Conservation (phyloP, 1,139 yeast genomes). For the Geotrichum aggregatum region DNA sequence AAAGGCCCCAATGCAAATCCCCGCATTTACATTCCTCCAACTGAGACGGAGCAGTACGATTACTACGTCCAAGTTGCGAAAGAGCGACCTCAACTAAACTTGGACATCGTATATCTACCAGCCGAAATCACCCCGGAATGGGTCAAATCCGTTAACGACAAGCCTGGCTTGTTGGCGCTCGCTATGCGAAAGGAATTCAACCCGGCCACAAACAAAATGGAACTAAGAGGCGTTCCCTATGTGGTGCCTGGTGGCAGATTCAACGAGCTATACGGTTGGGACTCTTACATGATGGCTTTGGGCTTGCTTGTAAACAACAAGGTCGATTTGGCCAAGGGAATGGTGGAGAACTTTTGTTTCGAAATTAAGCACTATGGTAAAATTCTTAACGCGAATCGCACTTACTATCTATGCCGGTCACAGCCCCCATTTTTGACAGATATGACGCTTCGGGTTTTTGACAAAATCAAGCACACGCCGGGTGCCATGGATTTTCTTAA, state of each 20-base stretch:
- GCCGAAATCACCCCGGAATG: constrained; percentile 59
- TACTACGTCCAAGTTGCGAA: constrained; percentile 57
- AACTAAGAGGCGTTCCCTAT: constrained; percentile 70
- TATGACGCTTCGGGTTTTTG: constrained; percentile 72
- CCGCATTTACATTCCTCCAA: constrained; percentile 72
- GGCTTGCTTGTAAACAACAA: constrained; percentile 72
- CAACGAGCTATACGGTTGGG: constrained; percentile 97
- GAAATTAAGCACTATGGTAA: constrained; percentile 90
- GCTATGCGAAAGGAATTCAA: constrained; percentile 52
- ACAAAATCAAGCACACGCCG: constrained; percentile 45
- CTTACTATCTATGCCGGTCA: constrained; percentile 85
- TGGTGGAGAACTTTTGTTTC: constrained; percentile 89
- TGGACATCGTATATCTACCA: constrained; percentile 72
- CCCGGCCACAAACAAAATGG: constrained; percentile 46
- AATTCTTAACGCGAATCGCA: constrained; percentile 88
- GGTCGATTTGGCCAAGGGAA: constrained; percentile 72
- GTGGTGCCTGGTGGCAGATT: constrained; percentile 97
- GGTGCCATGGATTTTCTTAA: constrained; percentile 56
- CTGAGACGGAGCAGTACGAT: constrained; percentile 67
- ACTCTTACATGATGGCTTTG: constrained; percentile 85
- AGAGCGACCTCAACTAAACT: constrained; percentile 52
- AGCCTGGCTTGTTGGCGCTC: constrained; percentile 82
- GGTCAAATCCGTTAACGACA: constrained; percentile 70
- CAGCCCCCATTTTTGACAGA: constrained; percentile 98
- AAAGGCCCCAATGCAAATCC: constrained; percentile 57